Base-by-base conservation (phyloP, 441 rosid genomes). In the Adansonia grandidieri region DNA sequence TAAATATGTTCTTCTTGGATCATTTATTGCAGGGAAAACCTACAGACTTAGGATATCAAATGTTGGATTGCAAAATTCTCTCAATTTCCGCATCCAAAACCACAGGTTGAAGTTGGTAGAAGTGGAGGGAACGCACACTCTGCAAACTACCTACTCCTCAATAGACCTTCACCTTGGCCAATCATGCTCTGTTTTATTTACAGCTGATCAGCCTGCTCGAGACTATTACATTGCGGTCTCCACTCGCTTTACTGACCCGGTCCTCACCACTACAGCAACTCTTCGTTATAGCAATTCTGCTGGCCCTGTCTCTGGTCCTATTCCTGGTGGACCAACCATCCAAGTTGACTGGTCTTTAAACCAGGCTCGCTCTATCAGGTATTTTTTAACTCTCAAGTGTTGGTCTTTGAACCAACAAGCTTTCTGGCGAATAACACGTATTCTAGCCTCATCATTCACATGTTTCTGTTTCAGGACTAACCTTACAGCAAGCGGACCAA, bases 401-500 rank as follows among this genome's bases (percentile, higher is more conserved):
- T 93, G 95, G 96, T 94, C 99, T 19, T 84, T 96, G 69, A 91
- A 89, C 85, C 99, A 96, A 83, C 37, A 32, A 32, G 37, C 37
- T 32, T 32, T 32, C 4, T 32, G 37, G 37, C 37, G 37, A 32
- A 32, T 32, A 32, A 2, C 5, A 22, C 6, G 32, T 37, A 9
- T 71, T 72, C 5, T 32, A 10, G 10, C 56, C 48, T 22, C 11
- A 65, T 76, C 10, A 28, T 51, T 50, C 19, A 5, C 40, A 63
- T 76, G 71, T 64, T 17, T n/a, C 9, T 47, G 20, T 60, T 58
- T 69, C 89, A 93, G 99, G 91, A 88, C 97, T 68, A 93, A 95
- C 80, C 94, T 95, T 44, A 91, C 98, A 2, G 99, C 99, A 28
- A 96, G 99, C 83, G 99, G 98, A 76, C 98, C 99, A 50, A 88